Evolutionary conservation across 176 grass and related monocot genomes (phyloP).

Genomic region (Melocanna baccifera): DNA sequence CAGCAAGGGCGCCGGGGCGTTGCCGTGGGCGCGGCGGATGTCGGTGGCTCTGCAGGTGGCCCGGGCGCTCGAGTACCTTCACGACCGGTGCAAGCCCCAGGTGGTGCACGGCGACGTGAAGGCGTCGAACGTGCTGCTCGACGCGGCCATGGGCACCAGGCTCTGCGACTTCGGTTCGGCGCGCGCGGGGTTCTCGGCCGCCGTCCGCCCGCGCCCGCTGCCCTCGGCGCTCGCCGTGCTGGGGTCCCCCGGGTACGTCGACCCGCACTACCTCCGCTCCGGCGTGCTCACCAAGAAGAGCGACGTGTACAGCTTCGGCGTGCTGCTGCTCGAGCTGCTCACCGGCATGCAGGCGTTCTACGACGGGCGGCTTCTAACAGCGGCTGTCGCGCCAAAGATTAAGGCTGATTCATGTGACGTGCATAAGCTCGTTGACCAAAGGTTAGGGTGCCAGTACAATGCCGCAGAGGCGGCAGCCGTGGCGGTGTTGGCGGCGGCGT

Average conservation of each 20-base stretch:
- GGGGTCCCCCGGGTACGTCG: conserved; percentile 74
- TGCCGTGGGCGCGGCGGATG: conserved; percentile 51
- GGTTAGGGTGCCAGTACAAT: conserved; percentile 43
- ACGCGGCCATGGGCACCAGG: conserved; percentile 53
- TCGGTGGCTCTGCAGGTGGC: conserved; percentile 63
- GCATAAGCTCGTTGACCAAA: conserved; percentile 41
- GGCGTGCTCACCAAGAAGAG: conserved; percentile 71
- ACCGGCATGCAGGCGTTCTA: conserved; percentile 68
- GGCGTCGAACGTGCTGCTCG: conserved; percentile 76
- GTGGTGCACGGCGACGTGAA: conserved; percentile 91
- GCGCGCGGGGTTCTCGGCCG: conserved; percentile 62
- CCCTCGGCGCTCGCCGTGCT: conserved; percentile 32
- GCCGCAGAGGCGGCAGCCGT: conserved; percentile 29
- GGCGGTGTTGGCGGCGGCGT: conserved; percentile 27
- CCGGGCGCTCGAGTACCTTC: conserved; percentile 69
- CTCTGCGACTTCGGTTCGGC: conserved; percentile 92
- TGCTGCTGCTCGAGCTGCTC: conserved; percentile 77
- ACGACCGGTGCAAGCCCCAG: conserved; percentile 67
- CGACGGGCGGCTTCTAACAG: conserved; percentile 49
- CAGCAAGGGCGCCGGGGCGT: background rate
- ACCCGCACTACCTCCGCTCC: conserved; percentile 84
- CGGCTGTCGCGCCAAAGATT: conserved; percentile 28
- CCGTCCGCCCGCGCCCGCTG: conserved; percentile 26
- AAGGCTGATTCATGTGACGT: background rate
- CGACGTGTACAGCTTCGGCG: conserved; percentile 89